Conservation (phyloP, 345 rosid species). For the Eucalyptus urophylla region DNA sequence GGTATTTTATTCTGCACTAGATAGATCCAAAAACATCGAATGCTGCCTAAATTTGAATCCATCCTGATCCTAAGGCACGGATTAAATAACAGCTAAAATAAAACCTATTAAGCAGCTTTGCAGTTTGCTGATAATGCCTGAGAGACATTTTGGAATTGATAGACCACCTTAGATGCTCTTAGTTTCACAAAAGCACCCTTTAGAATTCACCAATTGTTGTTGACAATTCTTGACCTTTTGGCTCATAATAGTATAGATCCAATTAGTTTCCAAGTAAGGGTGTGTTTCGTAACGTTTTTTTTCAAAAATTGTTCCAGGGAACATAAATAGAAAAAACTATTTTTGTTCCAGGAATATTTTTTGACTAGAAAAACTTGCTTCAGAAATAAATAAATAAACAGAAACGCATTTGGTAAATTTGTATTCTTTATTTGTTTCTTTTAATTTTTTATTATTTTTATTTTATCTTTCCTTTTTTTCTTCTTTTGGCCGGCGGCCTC, state of each 20-base stretch:
- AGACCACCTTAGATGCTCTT: background rate
- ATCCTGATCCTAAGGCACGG: background rate
- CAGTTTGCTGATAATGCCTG: background rate
- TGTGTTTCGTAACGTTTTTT: accelerated
- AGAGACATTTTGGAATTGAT: background rate
- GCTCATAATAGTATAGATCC: background rate
- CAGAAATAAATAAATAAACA: accelerated
- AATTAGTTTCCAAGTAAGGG: background rate
- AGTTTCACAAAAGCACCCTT: background rate
- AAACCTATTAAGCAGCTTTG: background rate
- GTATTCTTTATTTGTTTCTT: too few relatives aligned
- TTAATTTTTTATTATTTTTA: too few relatives aligned
- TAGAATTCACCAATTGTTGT: background rate
- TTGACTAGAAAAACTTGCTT: too few relatives aligned
- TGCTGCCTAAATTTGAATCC: background rate
- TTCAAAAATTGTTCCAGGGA: too few relatives aligned
- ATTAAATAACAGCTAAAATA: background rate
- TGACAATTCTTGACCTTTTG: background rate
- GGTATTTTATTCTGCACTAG: background rate
- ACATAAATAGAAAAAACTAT: too few relatives aligned
- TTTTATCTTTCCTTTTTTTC: too few relatives aligned
- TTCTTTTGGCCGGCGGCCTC: too few relatives aligned
- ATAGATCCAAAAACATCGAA: background rate
- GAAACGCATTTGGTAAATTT: accelerated
- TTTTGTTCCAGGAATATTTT: accelerated